A percentile compares a stretch with the other conserved stretches of the same genome.
Evolutionary conservation across 2,329 filamentous ascomycete genomes (phyloP).

Genomic region (Verruconis gallopava): DNA sequence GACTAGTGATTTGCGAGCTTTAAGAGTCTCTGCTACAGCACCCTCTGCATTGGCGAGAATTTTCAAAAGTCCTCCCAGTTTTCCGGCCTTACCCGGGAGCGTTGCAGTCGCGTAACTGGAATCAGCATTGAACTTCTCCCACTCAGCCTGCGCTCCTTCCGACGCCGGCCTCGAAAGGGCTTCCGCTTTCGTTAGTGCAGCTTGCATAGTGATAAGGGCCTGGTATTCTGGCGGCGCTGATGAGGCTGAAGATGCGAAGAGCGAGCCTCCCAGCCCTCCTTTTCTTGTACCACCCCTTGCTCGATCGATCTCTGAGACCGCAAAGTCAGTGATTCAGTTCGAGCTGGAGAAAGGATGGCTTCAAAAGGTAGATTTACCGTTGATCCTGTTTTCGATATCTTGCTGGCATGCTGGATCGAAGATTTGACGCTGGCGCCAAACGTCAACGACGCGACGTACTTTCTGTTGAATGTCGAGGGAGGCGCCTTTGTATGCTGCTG

Average conservation of each 20-base stretch:
- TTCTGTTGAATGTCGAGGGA: slow-evolving; percentile 78
- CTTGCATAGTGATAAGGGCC: slow-evolving; percentile 60
- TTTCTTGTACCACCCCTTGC: slow-evolving; percentile 39
- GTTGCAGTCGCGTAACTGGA: slow-evolving; percentile 52
- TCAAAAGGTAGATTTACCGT: slow-evolving; percentile 41
- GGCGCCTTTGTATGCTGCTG: slow-evolving; percentile 81
- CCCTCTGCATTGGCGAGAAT: slow-evolving; percentile 77
- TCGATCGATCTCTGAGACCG: slow-evolving; percentile 40
- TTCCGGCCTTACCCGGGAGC: slow-evolving; percentile 81
- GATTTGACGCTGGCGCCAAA: slow-evolving; percentile 78
- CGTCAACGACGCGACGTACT: slow-evolving; percentile 77
- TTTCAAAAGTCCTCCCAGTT: slow-evolving; percentile 80
- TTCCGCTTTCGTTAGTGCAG: slow-evolving; percentile 59
- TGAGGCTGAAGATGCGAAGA: slow-evolving; percentile 48
- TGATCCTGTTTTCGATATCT: slow-evolving; percentile 65
- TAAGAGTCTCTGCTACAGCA: slow-evolving; percentile 79
- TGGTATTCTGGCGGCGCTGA: slow-evolving; percentile 63
- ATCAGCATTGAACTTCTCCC: slow-evolving; percentile 68
- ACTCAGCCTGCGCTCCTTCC: slow-evolving; percentile 65
- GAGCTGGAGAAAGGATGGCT: background rate
- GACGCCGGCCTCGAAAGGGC: slow-evolving; percentile 54
- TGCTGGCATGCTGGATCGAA: slow-evolving; percentile 72
- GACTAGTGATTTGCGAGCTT: slow-evolving; percentile 67
- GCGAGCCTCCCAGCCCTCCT: slow-evolving; percentile 50
- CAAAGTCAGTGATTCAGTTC: background rate